Percentiles rank a stretch among this genome's conserved stretches.
These are phyloP conservation scores for Peribolospora baueri DNA, from an alignment of 768 basidiomycete species.

Conservation along the genomic window DNA sequence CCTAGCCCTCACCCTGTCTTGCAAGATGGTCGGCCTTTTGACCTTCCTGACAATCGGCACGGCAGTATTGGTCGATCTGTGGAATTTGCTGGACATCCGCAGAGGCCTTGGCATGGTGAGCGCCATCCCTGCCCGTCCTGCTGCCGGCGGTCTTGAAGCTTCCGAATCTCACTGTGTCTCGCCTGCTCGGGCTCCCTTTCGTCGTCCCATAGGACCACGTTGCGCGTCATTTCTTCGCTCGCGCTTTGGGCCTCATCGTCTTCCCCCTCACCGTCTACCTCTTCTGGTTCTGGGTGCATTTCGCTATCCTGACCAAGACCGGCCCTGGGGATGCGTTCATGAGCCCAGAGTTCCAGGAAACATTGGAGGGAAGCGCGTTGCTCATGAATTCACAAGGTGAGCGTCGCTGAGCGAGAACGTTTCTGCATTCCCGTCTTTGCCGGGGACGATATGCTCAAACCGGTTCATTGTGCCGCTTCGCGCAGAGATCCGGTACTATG, in stretches of 20 bases:
- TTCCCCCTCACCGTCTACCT: conserved; percentile 80
- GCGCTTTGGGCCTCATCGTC: conserved; percentile 58
- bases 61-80: conserved; percentile 78
- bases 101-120: conserved; percentile 54
- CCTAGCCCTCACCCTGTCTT: conserved; percentile 88
- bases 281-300: conserved; percentile 88
- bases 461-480: background rate
- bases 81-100: conserved; percentile 70
- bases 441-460: background rate
- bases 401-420: conserved; percentile 5
- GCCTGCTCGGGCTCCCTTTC: background rate
- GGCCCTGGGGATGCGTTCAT: conserved; percentile 90
- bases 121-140: background rate
- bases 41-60: conserved; percentile 71
- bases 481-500: conserved; percentile 77
- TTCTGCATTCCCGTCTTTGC: background rate
- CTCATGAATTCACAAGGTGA: conserved; percentile 72
- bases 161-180: background rate
- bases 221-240: conserved; percentile 63
- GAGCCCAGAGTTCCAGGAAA: conserved; percentile 96
- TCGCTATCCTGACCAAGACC: conserved; percentile 59
- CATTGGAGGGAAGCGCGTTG: conserved; percentile 71
- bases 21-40: conserved; percentile 90
- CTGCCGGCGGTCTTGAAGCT: background rate
- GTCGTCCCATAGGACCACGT: conserved; percentile 44